These are phyloP conservation scores for Thermochaetoides dissita DNA, from an alignment of 2,329 filamentous ascomycete genomes.

Conservation along the genomic window DNA sequence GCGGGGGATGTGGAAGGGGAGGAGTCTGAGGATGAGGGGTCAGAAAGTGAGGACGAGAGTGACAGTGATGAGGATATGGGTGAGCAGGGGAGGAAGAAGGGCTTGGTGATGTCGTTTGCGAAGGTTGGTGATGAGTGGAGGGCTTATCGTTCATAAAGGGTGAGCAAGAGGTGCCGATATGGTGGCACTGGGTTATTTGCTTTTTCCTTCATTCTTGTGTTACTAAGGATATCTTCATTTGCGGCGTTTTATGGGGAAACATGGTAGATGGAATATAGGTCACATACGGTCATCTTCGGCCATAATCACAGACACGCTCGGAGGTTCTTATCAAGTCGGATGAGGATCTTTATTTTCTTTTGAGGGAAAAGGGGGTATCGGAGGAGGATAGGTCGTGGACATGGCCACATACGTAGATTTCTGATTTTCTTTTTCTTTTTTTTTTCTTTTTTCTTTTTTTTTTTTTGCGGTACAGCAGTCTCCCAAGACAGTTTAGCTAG, in stretches of 20 bases:
- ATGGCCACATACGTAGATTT: background rate
- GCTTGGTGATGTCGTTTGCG: conserved; percentile 8
- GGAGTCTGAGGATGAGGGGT: background rate
- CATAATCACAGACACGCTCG: no score
- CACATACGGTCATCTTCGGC: no score
- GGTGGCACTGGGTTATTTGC: background rate
- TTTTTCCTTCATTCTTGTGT: no score
- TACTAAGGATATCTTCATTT: no score
- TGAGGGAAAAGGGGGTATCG: no score
- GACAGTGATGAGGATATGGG: background rate
- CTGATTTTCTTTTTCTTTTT: background rate
- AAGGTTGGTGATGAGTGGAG: conserved; percentile 1
- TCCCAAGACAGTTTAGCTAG: background rate
- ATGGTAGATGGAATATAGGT: no score
- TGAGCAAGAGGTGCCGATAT: background rate
- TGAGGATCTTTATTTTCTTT: no score
- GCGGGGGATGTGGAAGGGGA: background rate
- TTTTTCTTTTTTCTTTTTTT: background rate
- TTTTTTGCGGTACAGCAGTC: no score
- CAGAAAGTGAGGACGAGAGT: conserved; percentile 10
- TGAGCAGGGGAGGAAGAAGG: conserved; percentile 1
- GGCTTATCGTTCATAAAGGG: conserved; percentile 6
- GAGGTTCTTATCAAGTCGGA: no score
- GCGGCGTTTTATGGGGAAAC: no score
- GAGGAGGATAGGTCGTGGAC: background rate